A percentile compares a stretch with the other conserved stretches of the same genome.
These are phyloP conservation scores for Ramularia endophylla DNA, from an alignment of 2,329 filamentous ascomycete genomes.

Conservation along the genomic window DNA sequence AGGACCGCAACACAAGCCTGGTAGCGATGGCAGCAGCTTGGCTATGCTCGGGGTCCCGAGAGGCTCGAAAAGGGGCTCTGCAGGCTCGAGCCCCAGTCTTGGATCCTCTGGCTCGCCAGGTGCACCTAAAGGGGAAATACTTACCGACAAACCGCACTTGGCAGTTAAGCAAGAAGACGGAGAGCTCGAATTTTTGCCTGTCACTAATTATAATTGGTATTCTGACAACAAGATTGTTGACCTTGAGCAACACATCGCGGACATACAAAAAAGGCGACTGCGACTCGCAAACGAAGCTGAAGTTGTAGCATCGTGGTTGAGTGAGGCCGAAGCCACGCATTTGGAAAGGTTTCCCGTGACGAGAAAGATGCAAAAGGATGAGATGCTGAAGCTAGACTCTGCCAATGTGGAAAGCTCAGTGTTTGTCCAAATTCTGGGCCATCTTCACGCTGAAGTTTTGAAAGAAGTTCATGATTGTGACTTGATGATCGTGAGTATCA, in stretches of 20 bases:
- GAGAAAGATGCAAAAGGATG: conserved; percentile 2
- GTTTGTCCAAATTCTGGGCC: conserved; percentile 3
- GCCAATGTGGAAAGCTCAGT: background rate
- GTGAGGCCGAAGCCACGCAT: conserved; percentile 9
- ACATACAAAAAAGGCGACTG: conserved; percentile 2
- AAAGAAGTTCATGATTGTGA: conserved; percentile 4
- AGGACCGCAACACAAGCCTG: no score
- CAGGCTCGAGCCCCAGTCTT: no score
- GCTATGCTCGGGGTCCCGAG: no score
- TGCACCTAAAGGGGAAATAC: no score
- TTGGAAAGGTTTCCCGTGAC: background rate
- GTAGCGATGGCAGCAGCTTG: no score
- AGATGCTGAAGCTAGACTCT: background rate
- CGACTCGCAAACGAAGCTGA: conserved; percentile 7
- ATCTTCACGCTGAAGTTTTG: conserved; percentile 4
- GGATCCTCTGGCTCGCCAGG: no score
- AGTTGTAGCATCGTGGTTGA: conserved; percentile 9
- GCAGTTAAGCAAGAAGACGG: no score
- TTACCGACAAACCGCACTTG: no score
- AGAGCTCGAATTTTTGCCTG: no score
- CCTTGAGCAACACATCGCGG: conserved; percentile 7
- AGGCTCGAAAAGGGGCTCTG: no score
- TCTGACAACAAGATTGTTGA: conserved; percentile 8
- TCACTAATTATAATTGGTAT: conserved; percentile 9
- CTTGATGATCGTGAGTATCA: conserved; percentile 6